Base-by-base conservation (phyloP, 768 basidiomycete species). In the Lactarius indigo region DNA sequence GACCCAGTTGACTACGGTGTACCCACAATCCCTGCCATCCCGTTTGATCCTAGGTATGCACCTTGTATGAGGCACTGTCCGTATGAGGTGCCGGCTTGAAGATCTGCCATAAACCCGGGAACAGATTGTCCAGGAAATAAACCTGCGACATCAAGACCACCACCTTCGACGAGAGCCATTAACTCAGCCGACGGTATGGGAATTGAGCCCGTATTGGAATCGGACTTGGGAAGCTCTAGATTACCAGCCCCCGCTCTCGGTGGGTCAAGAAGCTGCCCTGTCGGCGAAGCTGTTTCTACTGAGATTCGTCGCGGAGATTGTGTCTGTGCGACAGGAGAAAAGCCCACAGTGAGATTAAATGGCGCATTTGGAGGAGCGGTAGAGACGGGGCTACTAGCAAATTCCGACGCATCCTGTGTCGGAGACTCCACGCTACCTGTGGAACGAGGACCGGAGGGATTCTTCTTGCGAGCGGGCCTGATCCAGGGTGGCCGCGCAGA, bases 391-490 rank as follows among this genome's bases (percentile, higher is more conserved):
- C 31, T 50, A 35, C 59, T 47, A 12, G 35, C 54, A 17, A 55
- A 58, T 35, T 72, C 66, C 3, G 70, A 50, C 8, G 72, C 63
- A 42, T 70, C 63, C 31, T 69, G 60, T 0, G 60, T 47, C 31
- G 68, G 28, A 60, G 60, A 41, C 68, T 66, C 64, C 8, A 61
- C 52, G 37, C 56, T 54, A 28, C 62, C 71, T 41, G 73, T 65
- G 37, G 84, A 83, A 66, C 80, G 79, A 59, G 81, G 76, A 26
- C 74, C 77, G 55, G 80, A 83, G 4, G 85, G 78, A 6, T 85
- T 82, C 79, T 90, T 91, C 75, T 91, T 93, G 67, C 88, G 89
- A 9, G 94, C 87, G 9, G 94, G 94, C 57, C 94, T 86, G 66
- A 96, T 85, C 94, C 94, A 96, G 9, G 94, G 90, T 13, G 89